Evolutionary conservation across 2,329 filamentous ascomycete species (phyloP), one percentile per base, ranked within the genome.

Genomic region (Stagonosporopsis tanaceti): DNA sequence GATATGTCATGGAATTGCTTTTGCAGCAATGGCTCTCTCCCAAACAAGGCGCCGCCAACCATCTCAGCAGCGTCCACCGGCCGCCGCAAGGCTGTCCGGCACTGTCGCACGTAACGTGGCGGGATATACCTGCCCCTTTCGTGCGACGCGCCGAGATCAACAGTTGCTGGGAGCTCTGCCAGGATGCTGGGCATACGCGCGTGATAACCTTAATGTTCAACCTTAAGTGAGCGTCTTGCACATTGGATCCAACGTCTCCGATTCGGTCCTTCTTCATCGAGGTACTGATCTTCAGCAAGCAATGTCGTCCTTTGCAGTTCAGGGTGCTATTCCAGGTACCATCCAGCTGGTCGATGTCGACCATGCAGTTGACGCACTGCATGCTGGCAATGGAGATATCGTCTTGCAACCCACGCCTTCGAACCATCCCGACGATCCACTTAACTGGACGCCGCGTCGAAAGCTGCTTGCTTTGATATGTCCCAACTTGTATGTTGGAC

Each of bases 301-400:
- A 41, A 57, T 57, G 47, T 47, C 53, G 25, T 30, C 42, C 39
- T 24, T 37, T 25, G 24, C 47, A 12, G 14, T 73, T 9, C 78
- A 78, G 5, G 79, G 78, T 11, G 34, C 53, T 15, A 52, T 74
- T 11, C 78, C 79, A 2, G 79, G 78, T 7, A 81, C 78, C 2
- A 76, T 80, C 3, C 77, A 80, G 54, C 67, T 81, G 6, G 74
- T 80, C 15, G 78, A 81, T 53, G 54, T 77, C 12, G 68, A 77
- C 17, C 74, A 76, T 6, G 76, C 68, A 2, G 68, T 79, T 59
- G 62, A 67, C 17, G 66, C 66, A 7, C 73, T 72, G 39, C 78
- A 79, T 65, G 74, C 76, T 15, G 60, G 61, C 20, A 68, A 70
- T 27, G 71, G 72, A 53, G 78, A 79, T 38, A 76, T 80, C 17